These are phyloP conservation scores for Aureobasidium sp. DNA, from an alignment of 2,329 filamentous ascomycete genomes.

Conservation along the genomic window DNA sequence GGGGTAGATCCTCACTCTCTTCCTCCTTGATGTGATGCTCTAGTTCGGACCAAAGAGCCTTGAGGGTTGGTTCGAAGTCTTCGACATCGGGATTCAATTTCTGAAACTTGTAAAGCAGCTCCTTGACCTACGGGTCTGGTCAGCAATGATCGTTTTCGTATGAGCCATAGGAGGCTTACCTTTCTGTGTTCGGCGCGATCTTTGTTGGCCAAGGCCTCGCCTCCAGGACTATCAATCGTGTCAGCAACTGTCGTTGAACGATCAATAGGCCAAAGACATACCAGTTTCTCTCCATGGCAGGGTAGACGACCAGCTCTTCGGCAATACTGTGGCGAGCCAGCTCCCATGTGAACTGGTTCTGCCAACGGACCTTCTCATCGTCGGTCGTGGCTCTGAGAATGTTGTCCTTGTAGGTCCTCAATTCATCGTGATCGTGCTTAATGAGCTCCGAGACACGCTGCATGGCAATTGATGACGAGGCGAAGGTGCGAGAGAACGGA, in stretches of 20 bases:
- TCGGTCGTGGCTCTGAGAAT: slow-evolving; percentile 35
- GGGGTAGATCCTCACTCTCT: slow-evolving; percentile 16
- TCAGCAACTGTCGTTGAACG: background rate
- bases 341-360: slow-evolving; percentile 49
- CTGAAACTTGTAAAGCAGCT: slow-evolving; percentile 18
- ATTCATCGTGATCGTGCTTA: slow-evolving; percentile 35
- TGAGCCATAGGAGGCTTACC: slow-evolving; percentile 17
- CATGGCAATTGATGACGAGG: background rate
- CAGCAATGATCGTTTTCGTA: background rate
- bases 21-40: slow-evolving; percentile 18
- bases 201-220: slow-evolving; percentile 27
- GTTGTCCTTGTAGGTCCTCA: slow-evolving; percentile 39
- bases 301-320: slow-evolving; percentile 40
- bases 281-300: slow-evolving; percentile 30
- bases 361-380: slow-evolving; percentile 39
- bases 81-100: background rate
- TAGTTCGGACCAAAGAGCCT: slow-evolving; percentile 14
- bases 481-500: background rate
- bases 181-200: slow-evolving; percentile 30
- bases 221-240: slow-evolving; percentile 16
- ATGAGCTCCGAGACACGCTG: slow-evolving; percentile 30
- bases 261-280: background rate
- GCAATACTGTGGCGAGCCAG: slow-evolving; percentile 46
- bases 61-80: slow-evolving; percentile 16
- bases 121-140: slow-evolving; percentile 18